Base-by-base conservation (phyloP, 345 rosid species). In the Lagerstroemia speciosa region DNA sequence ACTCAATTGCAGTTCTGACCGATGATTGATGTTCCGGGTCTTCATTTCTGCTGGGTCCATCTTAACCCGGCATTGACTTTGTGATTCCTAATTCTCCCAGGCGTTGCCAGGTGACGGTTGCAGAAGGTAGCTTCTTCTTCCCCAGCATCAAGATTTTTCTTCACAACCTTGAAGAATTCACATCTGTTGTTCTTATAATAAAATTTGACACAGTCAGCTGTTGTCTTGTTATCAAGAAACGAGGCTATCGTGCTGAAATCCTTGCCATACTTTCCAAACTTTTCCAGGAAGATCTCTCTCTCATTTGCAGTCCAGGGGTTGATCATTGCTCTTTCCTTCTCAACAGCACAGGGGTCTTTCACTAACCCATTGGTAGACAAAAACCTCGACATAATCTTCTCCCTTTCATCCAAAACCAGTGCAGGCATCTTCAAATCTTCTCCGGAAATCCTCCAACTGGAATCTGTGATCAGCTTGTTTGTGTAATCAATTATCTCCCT, bases 111-210 rank as follows among this genome's bases (percentile, higher is more conserved):
- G 75, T 84, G 85, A 64, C 83, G 76, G 74, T 80, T 89, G 48
- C 75, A 62, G 88, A 76, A 30, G 37, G 27, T 32, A 87, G 65
- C 83, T 87, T 90, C 69, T 71, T 78, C 69, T 72, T 82, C 81
- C 52, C 80, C 81, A 64, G 57, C 67, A 70, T 77, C 79, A 68
- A 67, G 78, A 78, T 79, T 83, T 83, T 85, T 94, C 86, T 86
- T 91, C 50, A 83, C 80, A 74, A 80, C 90, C 86, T 83, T 83
- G 81, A 95, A 92, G 78, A 80, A 73, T 78, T 90, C 99, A 74
- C 97, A 88, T 73, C 92, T 95, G 82, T 92, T 98, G 74, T 95
- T 92, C 74, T 90, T 95, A 83, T 92, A 95, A 81, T 95, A 95
- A 76, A 92, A 95, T 73, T 92, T 90, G 34, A 95, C 86, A 75